phyloP scores from a whole-genome alignment of 2,329 filamentous ascomycete genomes.

The Zymoseptoria pseudotritici region DNA sequence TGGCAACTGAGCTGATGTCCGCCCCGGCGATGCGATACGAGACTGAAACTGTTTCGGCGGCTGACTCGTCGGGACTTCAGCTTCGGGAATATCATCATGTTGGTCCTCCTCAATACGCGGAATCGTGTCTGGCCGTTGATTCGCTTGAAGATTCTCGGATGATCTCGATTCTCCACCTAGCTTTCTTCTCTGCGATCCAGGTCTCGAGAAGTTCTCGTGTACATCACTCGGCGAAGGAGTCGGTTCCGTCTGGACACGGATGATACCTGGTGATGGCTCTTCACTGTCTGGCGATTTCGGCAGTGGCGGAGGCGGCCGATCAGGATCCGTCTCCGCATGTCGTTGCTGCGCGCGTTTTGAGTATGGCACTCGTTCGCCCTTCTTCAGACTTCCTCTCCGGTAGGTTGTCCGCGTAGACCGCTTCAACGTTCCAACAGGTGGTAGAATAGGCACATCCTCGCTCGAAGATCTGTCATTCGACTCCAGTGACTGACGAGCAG shows the following conservation, averaged over 20 bases:
- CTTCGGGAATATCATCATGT: slow-evolving; percentile 22
- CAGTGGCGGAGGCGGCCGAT: slow-evolving; percentile 44
- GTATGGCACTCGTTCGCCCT: slow-evolving; percentile 66
- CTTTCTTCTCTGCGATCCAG: slow-evolving; percentile 45
- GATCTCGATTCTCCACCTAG: slow-evolving; percentile 24
- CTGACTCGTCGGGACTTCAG: slow-evolving; percentile 29
- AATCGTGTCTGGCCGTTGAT: slow-evolving; percentile 4
- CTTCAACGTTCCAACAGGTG: slow-evolving; percentile 68
- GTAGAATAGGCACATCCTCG: slow-evolving; percentile 81
- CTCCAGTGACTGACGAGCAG: slow-evolving; percentile 28
- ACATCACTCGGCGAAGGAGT: slow-evolving; percentile 37
- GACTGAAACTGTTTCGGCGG: slow-evolving; percentile 48
- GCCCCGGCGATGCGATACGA: slow-evolving; percentile 47
- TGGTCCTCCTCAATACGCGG: slow-evolving; percentile 8
- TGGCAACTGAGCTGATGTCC: slow-evolving; percentile 47
- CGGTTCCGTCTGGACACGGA: slow-evolving; percentile 65
- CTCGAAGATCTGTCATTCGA: slow-evolving; percentile 19
- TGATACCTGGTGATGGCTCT: slow-evolving; percentile 43
- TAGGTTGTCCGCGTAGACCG: slow-evolving; percentile 91
- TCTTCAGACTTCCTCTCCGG: slow-evolving; percentile 79
- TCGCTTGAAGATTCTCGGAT: slow-evolving; percentile 20
- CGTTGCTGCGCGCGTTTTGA: slow-evolving; percentile 63
- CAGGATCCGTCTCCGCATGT: slow-evolving; percentile 55
- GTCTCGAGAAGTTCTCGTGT: slow-evolving; percentile 54
- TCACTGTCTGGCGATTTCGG: slow-evolving; percentile 34